A percentile compares a stretch with the other conserved stretches of the same genome.
These are phyloP conservation scores for Globisporangium paroecandrum DNA, from an alignment of 352 stramenopile genomes.

Conservation along the genomic window DNA sequence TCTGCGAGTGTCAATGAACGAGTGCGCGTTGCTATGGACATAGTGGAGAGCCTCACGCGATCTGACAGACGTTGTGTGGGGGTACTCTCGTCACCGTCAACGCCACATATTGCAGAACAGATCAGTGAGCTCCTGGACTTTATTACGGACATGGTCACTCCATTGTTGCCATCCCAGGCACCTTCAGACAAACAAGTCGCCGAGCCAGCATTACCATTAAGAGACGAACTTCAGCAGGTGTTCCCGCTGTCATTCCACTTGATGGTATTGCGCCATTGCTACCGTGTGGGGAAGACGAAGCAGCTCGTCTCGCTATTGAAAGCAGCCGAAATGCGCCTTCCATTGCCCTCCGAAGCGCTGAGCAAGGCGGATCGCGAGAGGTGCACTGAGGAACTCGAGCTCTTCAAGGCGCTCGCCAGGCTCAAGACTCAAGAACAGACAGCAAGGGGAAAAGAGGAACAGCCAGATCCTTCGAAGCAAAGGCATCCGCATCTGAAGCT, in stretches of 20 bases:
- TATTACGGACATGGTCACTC: conserved; percentile 32
- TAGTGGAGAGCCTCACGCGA: conserved; percentile 23
- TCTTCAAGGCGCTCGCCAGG: conserved; percentile 25
- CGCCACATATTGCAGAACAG: not conserved
- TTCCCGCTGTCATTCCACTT: conserved; percentile 41
- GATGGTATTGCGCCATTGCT: conserved; percentile 24
- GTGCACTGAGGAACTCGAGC: conserved; percentile 21
- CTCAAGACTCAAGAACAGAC: not conserved
- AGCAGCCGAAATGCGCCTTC: conserved; percentile 20
- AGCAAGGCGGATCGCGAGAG: conserved; percentile 6
- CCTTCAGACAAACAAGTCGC: not conserved
- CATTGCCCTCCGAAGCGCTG: not conserved
- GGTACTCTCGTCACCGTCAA: conserved; percentile 8
- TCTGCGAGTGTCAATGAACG: conserved; percentile 19
- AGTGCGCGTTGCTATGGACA: conserved; percentile 40
- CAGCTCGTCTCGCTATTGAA: conserved; percentile 23
- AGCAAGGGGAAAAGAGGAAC: too few relatives aligned
- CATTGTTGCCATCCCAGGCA: conserved; percentile 16
- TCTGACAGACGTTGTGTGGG: conserved; percentile 12
- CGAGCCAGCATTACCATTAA: not conserved
- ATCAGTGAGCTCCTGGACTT: conserved; percentile 32
- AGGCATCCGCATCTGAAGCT: not conserved
- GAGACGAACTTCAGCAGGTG: not conserved
- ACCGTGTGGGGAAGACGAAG: conserved; percentile 20
- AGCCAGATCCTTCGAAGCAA: not conserved